A percentile compares a stretch with the other conserved stretches of the same genome.
These are phyloP conservation scores for Amanita molliuscula DNA, from an alignment of 768 basidiomycete species.

Conservation along the genomic window DNA sequence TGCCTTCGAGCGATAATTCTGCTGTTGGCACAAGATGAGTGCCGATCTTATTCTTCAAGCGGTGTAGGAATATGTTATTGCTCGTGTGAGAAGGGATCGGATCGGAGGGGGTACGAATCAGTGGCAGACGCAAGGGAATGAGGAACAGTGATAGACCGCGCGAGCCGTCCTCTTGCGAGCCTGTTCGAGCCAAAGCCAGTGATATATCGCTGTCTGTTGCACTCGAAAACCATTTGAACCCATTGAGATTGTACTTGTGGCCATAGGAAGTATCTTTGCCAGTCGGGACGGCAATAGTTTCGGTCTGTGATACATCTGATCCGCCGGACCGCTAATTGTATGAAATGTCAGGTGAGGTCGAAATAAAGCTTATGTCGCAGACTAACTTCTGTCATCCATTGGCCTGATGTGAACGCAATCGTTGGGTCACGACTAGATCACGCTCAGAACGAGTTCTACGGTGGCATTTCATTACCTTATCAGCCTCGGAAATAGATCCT, in stretches of 20 bases:
- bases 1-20: conserved; percentile 50
- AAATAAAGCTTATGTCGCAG: conserved; percentile 19
- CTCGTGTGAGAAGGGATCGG: conserved; percentile 35
- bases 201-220: conserved; percentile 70
- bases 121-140: conserved; percentile 51
- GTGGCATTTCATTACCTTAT: conserved; percentile 34
- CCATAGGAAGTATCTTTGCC: conserved; percentile 29
- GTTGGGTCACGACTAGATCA: conserved; percentile 46
- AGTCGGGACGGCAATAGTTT: conserved; percentile 44
- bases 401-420: conserved; percentile 59
- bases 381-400: conserved; percentile 76
- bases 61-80: conserved; percentile 62
- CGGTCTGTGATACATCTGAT: conserved; percentile 66
- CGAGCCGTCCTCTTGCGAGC: conserved; percentile 41
- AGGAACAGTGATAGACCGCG: conserved; percentile 67
- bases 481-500: conserved; percentile 46
- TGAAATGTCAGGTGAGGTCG: conserved; percentile 20
- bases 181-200: conserved; percentile 67
- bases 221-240: conserved; percentile 81
- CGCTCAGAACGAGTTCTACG: neutral
- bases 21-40: conserved; percentile 69
- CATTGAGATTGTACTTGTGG: conserved; percentile 46
- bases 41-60: conserved; percentile 73
- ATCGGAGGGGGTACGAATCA: conserved; percentile 30
- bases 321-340: conserved; percentile 50